Conservation (phyloP, 768 basidiomycete species). For the Daedaleopsis nitida region DNA sequence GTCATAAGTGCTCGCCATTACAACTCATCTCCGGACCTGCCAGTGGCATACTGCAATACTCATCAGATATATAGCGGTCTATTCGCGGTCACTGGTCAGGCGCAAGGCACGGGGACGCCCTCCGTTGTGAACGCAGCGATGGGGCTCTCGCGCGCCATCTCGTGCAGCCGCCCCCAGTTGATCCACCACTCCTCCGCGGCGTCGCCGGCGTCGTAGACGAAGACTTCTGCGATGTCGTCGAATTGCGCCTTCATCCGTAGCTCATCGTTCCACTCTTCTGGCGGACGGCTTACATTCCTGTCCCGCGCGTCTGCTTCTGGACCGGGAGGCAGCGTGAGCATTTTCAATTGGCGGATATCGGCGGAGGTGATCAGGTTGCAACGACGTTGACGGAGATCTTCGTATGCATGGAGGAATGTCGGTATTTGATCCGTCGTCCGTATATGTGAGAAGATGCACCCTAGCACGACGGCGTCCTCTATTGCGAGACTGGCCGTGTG, state of each 20-base stretch:
- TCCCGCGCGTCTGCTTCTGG: constrained; percentile 49
- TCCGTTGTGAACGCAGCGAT: no score
- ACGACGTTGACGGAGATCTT: constrained; percentile 57
- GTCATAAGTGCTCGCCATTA: no score
- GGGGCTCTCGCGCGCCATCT: constrained; percentile 31
- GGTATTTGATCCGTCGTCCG: constrained; percentile 48
- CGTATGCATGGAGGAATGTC: constrained; percentile 53
- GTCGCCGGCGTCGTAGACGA: constrained; percentile 54
- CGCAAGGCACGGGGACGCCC: no score
- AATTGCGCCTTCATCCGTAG: constrained; percentile 47
- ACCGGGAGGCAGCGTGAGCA: constrained; percentile 46
- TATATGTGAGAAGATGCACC: constrained; percentile 58
- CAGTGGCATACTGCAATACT: no score
- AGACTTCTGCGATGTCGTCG: constrained; percentile 53
- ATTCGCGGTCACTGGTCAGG: no score
- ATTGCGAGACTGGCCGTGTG: constrained; percentile 53
- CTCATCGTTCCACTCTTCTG: constrained; percentile 49
- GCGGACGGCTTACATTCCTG: constrained; percentile 35
- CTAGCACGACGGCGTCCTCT: constrained; percentile 65
- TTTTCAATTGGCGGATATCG: constrained; percentile 47
- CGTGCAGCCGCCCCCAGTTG: constrained; percentile 51
- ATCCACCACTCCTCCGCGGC: constrained; percentile 68
- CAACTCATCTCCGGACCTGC: no score
- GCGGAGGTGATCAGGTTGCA: constrained; percentile 44
- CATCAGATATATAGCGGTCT: no score